Base-by-base conservation (phyloP, 108 stramenopile genomes). In the Cyclotella atomus region DNA sequence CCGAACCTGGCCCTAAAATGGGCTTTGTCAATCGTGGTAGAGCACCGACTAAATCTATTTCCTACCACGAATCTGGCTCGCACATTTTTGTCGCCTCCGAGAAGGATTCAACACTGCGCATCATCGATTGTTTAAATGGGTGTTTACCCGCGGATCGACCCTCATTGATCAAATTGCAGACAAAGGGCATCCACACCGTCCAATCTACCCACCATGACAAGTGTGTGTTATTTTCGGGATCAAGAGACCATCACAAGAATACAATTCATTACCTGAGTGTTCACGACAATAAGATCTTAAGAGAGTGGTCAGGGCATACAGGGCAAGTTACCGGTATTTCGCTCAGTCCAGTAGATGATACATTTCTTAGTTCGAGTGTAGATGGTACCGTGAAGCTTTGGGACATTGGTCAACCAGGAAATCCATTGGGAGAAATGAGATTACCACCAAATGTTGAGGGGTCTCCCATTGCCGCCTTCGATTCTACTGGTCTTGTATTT, bases 401-500 rank as follows among this genome's bases (percentile, higher is more conserved):
- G 94, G 83, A 85, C 65, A 41, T 84, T 24, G 80, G 89, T 57
- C 76, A 84, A 50, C 76, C 91, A 0, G 94, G 90, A 10, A 85
- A 79, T 28, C 56, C 82, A 59, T 8, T 92, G 19, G 89, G 80
- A 8, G 70, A 91, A 75, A 61, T 90, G 76, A 85, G 88, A 43
- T 45, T 91, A 19, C 94, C 94, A 17, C 73, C 53, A 29, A 68
- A 74, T 46, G 70, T 68, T 0, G 71, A 76, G 30, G 79, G 75
- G 30, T 43, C 68, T 60, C 88, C 93, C 5, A 44, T 75, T 25
- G 88, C 84, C 10, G 77, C 73, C 15, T 95, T 91, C 77, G 94
- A 95, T 81, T 69, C 79, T 19, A 90, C 94, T 14, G 94, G 94
- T 8, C 84, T 95, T 47, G 94, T 95, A 0, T 95, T 92, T 83